Base-by-base conservation (phyloP, 768 basidiomycete genomes). In the Hygrocybe punicea region DNA sequence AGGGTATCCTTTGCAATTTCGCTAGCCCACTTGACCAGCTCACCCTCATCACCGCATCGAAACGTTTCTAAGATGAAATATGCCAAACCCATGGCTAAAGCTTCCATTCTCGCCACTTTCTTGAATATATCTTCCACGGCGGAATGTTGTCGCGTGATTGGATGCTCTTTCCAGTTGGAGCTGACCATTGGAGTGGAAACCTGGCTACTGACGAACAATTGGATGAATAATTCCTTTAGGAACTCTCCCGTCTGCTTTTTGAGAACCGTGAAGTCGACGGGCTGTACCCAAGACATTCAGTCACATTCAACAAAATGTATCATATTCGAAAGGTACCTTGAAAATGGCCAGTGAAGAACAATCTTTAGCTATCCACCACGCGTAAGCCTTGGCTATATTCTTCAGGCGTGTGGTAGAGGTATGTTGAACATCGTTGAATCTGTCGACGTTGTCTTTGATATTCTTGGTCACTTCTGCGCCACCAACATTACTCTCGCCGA, bases 311-410 rank as follows among this genome's bases (percentile, higher is more conserved):
- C 8, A 3, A 14, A 17, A 29, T 14, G 19, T 23, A 2, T n/a
- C 23, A 7, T 13, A 21, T 21, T n/a, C 17, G 21, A 24, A 47
- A 59, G 70, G 56, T 56, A 95, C 95, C 83, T 98, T 98, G 55
- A 98, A 75, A 7, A 97, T 81, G 1, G 82, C 78, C 46, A 98
- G 73, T 21, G 84, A 78, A 25, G 90, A 76, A 10, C 82, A 84
- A 59, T 88, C 91, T 69, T 93, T 93, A 4, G 92, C 89, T 40
- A 97, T 82, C 84, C 91, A 93, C 93, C 95, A 99, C 1, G 84
- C 93, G 61, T 91, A 92, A 6, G 89, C 89, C 62, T 81, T 84
- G 11, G 95, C 94, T 5, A 93, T 74, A 65, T 98, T 95, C 34
- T 68, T 73, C 53, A 84, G 68, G 53, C 86, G 81, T 17, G 81